These are phyloP conservation scores for Daedaleopsis sinensis DNA, from an alignment of 768 basidiomycete species.

Conservation along the genomic window DNA sequence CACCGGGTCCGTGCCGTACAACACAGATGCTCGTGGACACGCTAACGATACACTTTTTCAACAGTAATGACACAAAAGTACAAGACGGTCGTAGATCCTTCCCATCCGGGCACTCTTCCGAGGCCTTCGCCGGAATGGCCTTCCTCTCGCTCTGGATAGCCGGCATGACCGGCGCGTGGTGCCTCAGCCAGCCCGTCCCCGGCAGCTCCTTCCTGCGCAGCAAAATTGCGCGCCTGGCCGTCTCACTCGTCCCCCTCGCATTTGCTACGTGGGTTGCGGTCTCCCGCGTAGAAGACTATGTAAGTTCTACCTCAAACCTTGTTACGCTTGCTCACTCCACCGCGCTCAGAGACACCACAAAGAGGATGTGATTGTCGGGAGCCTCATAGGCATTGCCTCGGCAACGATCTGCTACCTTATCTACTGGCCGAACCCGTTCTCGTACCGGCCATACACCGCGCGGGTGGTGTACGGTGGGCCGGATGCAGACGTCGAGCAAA, in stretches of 20 bases:
- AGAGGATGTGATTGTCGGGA: constrained; percentile 69
- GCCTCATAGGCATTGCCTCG: constrained; percentile 55
- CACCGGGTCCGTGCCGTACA: constrained; percentile 47
- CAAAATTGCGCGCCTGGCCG: constrained; percentile 45
- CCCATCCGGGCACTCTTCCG: constrained; percentile 71
- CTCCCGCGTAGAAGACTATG: constrained; percentile 66
- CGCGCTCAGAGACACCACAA: constrained; percentile 59
- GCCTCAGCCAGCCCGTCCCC: constrained; percentile 43
- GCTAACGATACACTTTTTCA: background rate
- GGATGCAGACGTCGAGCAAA: constrained; percentile 25
- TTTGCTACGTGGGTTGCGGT: constrained; percentile 66
- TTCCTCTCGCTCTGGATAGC: constrained; percentile 65
- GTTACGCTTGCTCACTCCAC: constrained; percentile 1
- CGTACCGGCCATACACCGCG: constrained; percentile 37
- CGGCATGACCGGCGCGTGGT: constrained; percentile 65
- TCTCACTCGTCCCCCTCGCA: constrained; percentile 56
- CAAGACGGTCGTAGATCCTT: constrained; percentile 62
- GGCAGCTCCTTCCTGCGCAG: constrained; percentile 45
- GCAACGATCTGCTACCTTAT: constrained; percentile 55
- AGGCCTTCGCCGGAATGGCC: constrained; percentile 66
- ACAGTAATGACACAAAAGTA: constrained; percentile 39
- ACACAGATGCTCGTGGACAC: background rate
- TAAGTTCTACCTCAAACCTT: constrained; percentile 35
- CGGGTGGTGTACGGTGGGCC: constrained; percentile 43
- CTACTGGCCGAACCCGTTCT: constrained; percentile 70